These are phyloP conservation scores for Phytophthora kernoviae DNA, from an alignment of 352 stramenopile species.

Conservation along the genomic window DNA sequence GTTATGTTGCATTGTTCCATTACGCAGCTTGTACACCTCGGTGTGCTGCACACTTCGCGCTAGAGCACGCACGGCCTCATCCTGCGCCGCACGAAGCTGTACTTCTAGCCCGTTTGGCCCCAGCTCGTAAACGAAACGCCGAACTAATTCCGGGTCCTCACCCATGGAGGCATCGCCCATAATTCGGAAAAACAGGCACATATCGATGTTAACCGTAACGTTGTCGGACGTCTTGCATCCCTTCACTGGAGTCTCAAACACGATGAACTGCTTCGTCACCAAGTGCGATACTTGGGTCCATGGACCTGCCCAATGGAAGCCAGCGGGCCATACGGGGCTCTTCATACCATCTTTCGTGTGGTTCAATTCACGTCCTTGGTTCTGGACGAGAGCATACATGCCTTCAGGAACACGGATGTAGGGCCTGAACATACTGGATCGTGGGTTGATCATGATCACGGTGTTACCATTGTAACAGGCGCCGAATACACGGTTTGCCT, in stretches of 20 bases:
- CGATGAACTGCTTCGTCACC: conserved; percentile 89
- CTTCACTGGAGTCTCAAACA: conserved; percentile 89
- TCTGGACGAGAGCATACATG: conserved; percentile 88
- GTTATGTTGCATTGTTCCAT: conserved; percentile 70
- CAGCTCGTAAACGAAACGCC: conserved; percentile 90
- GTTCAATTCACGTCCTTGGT: conserved; percentile 80
- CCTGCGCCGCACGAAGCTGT: conserved; percentile 82
- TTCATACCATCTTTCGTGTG: conserved; percentile 51
- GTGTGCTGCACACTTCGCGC: conserved; percentile 89
- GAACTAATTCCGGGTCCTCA: conserved; percentile 85
- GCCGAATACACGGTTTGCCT: conserved; percentile 76
- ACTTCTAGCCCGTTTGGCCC: conserved; percentile 83
- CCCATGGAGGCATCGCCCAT: conserved; percentile 85
- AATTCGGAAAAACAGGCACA: conserved; percentile 89
- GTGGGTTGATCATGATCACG: conserved; percentile 79
- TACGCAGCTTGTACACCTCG: conserved; percentile 84
- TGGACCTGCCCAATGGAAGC: conserved; percentile 72
- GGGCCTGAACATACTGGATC: conserved; percentile 58
- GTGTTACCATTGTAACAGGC: conserved; percentile 84
- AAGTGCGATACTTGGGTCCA: conserved; percentile 88
- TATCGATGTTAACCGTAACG: conserved; percentile 87
- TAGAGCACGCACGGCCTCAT: conserved; percentile 80
- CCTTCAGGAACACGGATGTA: conserved; percentile 90
- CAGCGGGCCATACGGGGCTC: conserved; percentile 72
- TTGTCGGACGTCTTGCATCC: conserved; percentile 90